Evolutionary conservation across 1,139 yeast genomes (phyloP).

Genomic region (Scheffersomyces titani): DNA sequence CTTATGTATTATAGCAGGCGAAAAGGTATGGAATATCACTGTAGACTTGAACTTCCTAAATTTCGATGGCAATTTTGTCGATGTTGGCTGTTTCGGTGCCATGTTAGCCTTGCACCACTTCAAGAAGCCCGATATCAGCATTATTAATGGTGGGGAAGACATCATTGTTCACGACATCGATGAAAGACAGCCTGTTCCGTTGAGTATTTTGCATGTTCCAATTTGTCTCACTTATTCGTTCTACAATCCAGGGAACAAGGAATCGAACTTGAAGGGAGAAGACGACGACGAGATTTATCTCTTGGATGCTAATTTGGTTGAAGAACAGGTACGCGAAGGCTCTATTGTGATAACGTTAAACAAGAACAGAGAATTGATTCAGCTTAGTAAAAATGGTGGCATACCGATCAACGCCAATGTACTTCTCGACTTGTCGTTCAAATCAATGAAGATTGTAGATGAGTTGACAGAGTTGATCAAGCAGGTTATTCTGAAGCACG

Average conservation of each 20-base stretch:
- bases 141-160: constrained; percentile 60
- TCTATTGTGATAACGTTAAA: constrained; percentile 82
- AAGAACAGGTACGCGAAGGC: constrained; percentile 78
- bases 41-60: constrained; percentile 89
- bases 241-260: constrained; percentile 65
- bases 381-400: constrained; percentile 89
- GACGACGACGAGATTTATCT: constrained; percentile 60
- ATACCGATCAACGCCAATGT: constrained; percentile 75
- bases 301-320: constrained; percentile 76
- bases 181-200: constrained; percentile 84
- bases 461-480: constrained; percentile 66
- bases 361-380: constrained; percentile 88
- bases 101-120: constrained; percentile 84
- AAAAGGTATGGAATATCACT: constrained; percentile 84
- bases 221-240: constrained; percentile 89
- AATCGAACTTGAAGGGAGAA: constrained; percentile 69
- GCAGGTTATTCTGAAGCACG: constrained; percentile 56
- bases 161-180: constrained; percentile 67
- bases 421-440: constrained; percentile 67
- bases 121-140: constrained; percentile 78
- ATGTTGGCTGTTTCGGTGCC: constrained; percentile 88
- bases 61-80: constrained; percentile 91
- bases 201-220: constrained; percentile 86
- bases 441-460: constrained; percentile 67
- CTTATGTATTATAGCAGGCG: constrained; percentile 87